Conservation (phyloP, 1,284 basidiomycete genomes). For the Chondrostereum purpureum region DNA sequence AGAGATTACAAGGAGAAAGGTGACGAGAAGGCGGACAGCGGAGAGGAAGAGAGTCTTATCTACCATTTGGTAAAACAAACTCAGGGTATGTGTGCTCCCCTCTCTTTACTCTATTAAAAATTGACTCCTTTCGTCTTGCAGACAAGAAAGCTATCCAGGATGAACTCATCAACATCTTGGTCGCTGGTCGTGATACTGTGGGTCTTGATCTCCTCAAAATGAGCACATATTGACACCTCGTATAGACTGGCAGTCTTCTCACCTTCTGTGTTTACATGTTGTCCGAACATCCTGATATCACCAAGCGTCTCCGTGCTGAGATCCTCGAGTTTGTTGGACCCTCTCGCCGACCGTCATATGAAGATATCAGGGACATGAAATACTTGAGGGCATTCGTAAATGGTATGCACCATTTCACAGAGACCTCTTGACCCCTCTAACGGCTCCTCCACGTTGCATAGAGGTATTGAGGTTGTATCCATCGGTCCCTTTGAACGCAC, state of each 20-base stretch:
- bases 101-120: background rate
- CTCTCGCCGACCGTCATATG: constrained; percentile 28
- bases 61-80: constrained; percentile 34
- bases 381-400: constrained; percentile 40
- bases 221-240: background rate
- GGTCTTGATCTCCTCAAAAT: constrained; percentile 8
- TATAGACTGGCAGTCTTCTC: constrained; percentile 31
- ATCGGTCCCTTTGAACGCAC: constrained; percentile 18
- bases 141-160: constrained; percentile 29
- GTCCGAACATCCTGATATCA: constrained; percentile 32
- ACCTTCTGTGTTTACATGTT: constrained; percentile 40
- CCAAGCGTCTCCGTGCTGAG: constrained; percentile 31
- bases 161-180: constrained; percentile 31
- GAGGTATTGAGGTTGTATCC: constrained; percentile 25
- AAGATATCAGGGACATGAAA: constrained; percentile 37
- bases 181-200: constrained; percentile 34
- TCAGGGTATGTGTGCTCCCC: constrained; percentile 24
- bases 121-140: constrained; percentile 10
- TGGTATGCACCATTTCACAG: constrained; percentile 23
- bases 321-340: constrained; percentile 31
- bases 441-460: constrained; percentile 5
- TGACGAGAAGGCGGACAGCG: constrained; percentile 17
- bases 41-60: constrained; percentile 30
- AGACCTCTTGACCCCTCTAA: background rate
- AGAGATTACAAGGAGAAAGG: constrained; percentile 15